Evolutionary conservation across 2,329 filamentous ascomycete species (phyloP).

Genomic region (Fusarium secorum): DNA sequence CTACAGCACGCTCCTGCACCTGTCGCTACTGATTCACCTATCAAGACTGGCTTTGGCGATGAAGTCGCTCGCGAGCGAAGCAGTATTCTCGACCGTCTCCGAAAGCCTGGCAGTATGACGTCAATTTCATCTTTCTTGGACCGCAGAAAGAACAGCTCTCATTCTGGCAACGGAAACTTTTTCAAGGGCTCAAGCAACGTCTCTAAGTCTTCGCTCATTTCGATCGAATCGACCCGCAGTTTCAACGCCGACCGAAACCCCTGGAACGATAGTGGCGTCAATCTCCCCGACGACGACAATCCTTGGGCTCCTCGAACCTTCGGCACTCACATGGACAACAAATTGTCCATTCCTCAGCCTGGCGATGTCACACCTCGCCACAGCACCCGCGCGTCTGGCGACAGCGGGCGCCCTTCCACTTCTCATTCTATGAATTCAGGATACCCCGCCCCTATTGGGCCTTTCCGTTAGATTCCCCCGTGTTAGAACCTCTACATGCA

Average conservation of each 20-base stretch:
- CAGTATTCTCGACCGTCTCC: constrained; percentile 88
- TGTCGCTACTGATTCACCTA: constrained; percentile 85
- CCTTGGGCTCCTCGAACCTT: constrained; percentile 69
- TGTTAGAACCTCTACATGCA: constrained; percentile 59
- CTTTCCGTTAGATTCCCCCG: constrained; percentile 78
- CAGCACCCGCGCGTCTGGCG: constrained; percentile 82
- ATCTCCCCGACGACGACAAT: constrained; percentile 87
- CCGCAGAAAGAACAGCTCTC: constrained; percentile 91
- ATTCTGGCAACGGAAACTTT: constrained; percentile 80
- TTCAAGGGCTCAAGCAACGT: constrained; percentile 93
- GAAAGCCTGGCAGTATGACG: constrained; percentile 93
- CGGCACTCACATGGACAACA: constrained; percentile 70
- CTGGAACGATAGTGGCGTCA: constrained; percentile 98
- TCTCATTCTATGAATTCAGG: constrained; percentile 95
- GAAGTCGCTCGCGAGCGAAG: constrained; percentile 81
- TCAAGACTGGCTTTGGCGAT: constrained; percentile 82
- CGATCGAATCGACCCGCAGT: constrained; percentile 93
- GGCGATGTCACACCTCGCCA: constrained; percentile 87
- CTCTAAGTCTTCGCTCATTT: constrained; percentile 94
- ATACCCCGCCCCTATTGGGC: constrained; percentile 92
- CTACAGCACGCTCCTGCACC: constrained; percentile 89
- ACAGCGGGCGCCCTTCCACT: constrained; percentile 91
- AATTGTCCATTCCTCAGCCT: constrained; percentile 70
- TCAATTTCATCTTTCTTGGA: constrained; percentile 96
- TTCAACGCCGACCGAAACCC: constrained; percentile 91